Conservation (phyloP, 257 asterid genomes). For the Solanum etuberosum region DNA sequence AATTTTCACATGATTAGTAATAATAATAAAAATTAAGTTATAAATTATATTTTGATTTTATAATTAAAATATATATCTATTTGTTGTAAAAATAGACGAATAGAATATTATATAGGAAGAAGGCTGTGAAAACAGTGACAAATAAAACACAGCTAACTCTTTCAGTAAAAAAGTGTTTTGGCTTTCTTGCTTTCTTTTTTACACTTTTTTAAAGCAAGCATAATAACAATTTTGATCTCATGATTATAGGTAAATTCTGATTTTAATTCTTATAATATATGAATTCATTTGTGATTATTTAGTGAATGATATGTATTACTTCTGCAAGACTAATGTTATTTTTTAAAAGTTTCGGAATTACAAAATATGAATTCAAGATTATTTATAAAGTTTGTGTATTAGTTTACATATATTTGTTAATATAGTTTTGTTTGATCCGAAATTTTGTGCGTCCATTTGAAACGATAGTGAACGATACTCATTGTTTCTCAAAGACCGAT, state of each 20-base stretch:
- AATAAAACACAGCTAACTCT: background rate
- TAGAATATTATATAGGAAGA: background rate
- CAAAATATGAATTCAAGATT: background rate
- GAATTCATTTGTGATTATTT: no score
- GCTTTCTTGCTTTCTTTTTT: background rate
- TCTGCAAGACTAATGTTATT: background rate
- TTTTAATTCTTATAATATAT: no score
- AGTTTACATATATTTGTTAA: no score
- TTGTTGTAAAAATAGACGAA: no score
- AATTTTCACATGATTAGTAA: no score
- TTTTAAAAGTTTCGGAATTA: background rate
- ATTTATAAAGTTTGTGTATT: background rate
- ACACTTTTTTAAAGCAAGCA: background rate
- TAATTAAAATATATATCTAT: no score
- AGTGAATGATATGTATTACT: background rate
- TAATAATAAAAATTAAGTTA: no score
- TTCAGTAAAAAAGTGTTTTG: background rate
- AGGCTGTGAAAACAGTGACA: background rate
- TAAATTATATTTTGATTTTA: no score
- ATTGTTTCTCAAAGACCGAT: background rate
- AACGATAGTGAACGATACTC: background rate
- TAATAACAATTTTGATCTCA: background rate
- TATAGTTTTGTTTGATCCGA: background rate
- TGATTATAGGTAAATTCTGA: no score
- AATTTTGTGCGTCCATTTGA: background rate